Conservation (phyloP, 1,139 yeast genomes). For the Suhomyces yuchorum region DNA sequence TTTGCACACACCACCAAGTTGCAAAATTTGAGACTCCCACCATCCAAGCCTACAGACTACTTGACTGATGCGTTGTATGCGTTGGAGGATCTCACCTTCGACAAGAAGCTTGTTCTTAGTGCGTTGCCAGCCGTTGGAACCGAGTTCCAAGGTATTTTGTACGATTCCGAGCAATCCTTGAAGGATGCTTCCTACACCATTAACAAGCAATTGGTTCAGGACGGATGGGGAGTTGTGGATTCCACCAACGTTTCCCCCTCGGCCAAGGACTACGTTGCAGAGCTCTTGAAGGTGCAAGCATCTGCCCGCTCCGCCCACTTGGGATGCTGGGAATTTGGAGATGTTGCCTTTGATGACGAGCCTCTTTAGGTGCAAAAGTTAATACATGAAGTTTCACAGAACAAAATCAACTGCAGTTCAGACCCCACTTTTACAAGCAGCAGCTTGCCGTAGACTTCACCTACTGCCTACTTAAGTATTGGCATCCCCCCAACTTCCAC, state of each 20-base stretch:
- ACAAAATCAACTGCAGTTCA: too few species aligned
- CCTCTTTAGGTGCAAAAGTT: constrained; percentile 15
- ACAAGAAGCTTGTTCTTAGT: constrained; percentile 60
- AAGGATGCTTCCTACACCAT: constrained; percentile 62
- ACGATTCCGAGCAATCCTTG: constrained; percentile 61
- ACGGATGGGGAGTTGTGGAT: constrained; percentile 69
- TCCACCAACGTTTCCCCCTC: constrained; percentile 35
- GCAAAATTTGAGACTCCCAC: constrained; percentile 62
- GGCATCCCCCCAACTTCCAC: too few species aligned
- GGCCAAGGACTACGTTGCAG: constrained; percentile 39
- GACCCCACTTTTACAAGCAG: too few species aligned
- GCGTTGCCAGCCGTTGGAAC: constrained; percentile 47
- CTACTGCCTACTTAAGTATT: too few species aligned
- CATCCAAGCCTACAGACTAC: constrained; percentile 59
- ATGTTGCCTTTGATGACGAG: constrained; percentile 64
- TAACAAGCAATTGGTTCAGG: constrained; percentile 60
- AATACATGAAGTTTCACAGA: too few species aligned
- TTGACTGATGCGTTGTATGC: constrained; percentile 59
- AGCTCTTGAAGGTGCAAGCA: constrained; percentile 44
- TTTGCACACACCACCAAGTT: constrained; percentile 62
- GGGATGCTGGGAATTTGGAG: constrained; percentile 87
- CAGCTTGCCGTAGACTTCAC: too few species aligned
- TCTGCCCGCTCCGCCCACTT: constrained; percentile 54
- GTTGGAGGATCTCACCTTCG: constrained; percentile 57
- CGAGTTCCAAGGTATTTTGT: constrained; percentile 56